Base-by-base conservation (phyloP, 1,139 yeast genomes). In the Hyphopichia burtonii region DNA sequence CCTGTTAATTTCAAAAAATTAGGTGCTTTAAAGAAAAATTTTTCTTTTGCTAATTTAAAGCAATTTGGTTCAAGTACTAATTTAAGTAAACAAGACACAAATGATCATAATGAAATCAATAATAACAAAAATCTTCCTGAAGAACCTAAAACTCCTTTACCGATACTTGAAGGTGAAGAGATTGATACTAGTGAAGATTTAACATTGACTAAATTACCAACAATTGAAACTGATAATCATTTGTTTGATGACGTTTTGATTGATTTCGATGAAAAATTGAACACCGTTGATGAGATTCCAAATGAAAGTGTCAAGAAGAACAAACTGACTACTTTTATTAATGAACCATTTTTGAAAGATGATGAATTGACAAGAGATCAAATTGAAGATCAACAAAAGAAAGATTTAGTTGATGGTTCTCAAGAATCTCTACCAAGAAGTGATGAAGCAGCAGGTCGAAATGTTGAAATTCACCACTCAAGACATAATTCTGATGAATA, bases 321-420 rank as follows among this genome's bases (percentile, higher is more conserved):
- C 12, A 15, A 15, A 5, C 17, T 14, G 15, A 28, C 31, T n/a
- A 55, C 53, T 40, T 36, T 41, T 3, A 42, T 56, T n/a, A 59
- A 55, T 33, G 68, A 63, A 28, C 72, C 72, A 30, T 66, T 69
- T 45, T 60, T 73, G 44, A 61, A 58, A 41, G 78, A 73, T 53
- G 78, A 72, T 45, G 78, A 73, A 47, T 63, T 73, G 44, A 67
- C 75, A 2, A 54, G 53, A 34, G 77, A 63, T 31, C 77, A 71
- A 49, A 71, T 73, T 37, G 63, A 59, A 36, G 76, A 72, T 46
- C 76, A 68, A 45, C 67, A 68, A 46, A 47, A 59, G 30, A 66
- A 59, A 41, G 77, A 72, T 42, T 40, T 39, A 5, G 16, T 41
- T 38, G 49, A 41, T 20, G 46, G 39, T 6, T 39, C 41, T n/a